Evolutionary conservation across 2,329 filamentous ascomycete species (phyloP).

Genomic region (Fusarium protoensiforme): DNA sequence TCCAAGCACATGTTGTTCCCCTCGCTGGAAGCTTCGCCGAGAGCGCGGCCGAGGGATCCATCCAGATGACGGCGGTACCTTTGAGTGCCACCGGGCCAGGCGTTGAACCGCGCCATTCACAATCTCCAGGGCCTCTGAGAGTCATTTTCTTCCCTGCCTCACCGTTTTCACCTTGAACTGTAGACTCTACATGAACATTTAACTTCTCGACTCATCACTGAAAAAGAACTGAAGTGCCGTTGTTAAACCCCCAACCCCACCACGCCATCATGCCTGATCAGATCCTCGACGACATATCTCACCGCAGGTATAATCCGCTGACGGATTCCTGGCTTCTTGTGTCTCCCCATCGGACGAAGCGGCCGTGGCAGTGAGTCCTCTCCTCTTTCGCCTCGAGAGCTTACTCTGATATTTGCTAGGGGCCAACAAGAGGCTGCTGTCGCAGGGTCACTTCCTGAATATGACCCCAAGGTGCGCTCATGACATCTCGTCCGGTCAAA

Average conservation of each 20-base stretch:
- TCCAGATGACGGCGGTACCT: slow-evolving; percentile 5
- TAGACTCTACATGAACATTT: not conserved
- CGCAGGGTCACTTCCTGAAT: slow-evolving; percentile 77
- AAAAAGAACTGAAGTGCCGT: not conserved
- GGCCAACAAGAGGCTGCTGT: slow-evolving; percentile 80
- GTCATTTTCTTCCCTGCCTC: slow-evolving; percentile 19
- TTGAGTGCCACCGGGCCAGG: slow-evolving; percentile 16
- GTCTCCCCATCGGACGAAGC: slow-evolving; percentile 94
- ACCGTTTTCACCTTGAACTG: not conserved
- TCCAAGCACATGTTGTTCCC: slow-evolving; percentile 15
- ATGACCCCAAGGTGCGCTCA: slow-evolving; percentile 75
- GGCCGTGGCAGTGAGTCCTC: slow-evolving; percentile 90
- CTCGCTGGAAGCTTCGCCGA: slow-evolving; percentile 35
- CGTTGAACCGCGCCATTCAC: slow-evolving; percentile 39
- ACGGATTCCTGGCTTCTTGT: slow-evolving; percentile 93
- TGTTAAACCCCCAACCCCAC: not conserved
- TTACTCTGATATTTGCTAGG: slow-evolving; percentile 55
- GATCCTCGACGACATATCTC: slow-evolving; percentile 94
- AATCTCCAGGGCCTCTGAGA: slow-evolving; percentile 3
- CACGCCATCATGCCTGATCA: slow-evolving; percentile 71
- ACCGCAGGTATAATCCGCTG: slow-evolving; percentile 92
- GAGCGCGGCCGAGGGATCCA: slow-evolving; percentile 38
- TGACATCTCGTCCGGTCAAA: slow-evolving; percentile 6
- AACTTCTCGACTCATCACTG: not conserved
- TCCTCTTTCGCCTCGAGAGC: not conserved